Base-by-base conservation (phyloP, 306 rosid genomes). In the Gynostemma pentaphyllum region DNA sequence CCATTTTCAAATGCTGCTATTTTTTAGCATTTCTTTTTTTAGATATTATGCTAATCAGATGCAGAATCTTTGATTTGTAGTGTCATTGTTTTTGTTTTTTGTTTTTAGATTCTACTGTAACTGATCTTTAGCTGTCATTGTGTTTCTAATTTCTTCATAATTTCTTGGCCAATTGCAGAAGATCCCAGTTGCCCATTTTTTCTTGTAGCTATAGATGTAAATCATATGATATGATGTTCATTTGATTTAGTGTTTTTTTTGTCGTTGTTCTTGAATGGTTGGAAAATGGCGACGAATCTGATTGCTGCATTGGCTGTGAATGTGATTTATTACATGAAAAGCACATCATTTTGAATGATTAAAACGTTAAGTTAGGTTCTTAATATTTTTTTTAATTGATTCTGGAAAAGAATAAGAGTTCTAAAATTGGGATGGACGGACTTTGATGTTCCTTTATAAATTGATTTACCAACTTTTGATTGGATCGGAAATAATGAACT, bases 11-110 rank as follows among this genome's bases (percentile, higher is more conserved):
- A 14, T 23, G 21, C 21, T 32, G 48, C 2, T 61, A 14, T 61
- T 40, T 45, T 61, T 61, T 30, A 40, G 22, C 30, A 5, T 29
- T 59, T 36, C 64, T 59, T 19, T 41, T 3, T 59, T 37, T 30
- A 39, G 32, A 39, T 5, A 22, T 59, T 22, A 32, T n/a, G 10
- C 32, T 39, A 30, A 22, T 39, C 34, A 28, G 48, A 36, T 37
- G 47, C 48, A 21, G 56, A 24, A 24, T 27, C 14, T 64, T 39
- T 65, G 45, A 64, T 53, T 60, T 79, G 68, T 59, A 42, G 61
- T 50, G 61, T 23, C 52, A 16, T 63, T 63, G 39, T 45, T 1
- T 45, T 4, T 44, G 18, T 46, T 50, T 45, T 45, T 64, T 1
- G 11, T 5, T 5, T 45, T 2, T 28, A 32, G 53, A 23, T 15